A percentile compares a stretch with the other conserved stretches of the same genome.
phyloP scores from a whole-genome alignment of 2,329 filamentous ascomycete genomes.

The Dactylellina parvicollis region DNA sequence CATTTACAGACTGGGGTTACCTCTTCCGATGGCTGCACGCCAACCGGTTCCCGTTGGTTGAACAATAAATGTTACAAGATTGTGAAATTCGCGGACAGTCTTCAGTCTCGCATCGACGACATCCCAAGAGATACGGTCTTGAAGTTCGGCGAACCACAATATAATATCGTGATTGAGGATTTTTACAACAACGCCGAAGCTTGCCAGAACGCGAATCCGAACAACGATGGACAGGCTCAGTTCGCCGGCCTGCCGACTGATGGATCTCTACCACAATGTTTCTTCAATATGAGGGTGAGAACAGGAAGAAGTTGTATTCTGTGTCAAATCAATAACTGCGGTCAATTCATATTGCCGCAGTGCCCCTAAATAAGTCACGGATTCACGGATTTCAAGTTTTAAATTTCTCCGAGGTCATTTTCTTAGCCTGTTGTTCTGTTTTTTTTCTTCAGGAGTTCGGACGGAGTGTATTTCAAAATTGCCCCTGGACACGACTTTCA shows the following conservation, averaged over 20 bases:
- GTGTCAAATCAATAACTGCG: too few relatives aligned
- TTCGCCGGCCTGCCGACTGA: conserved; percentile 13
- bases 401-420: too few relatives aligned
- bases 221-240: conserved; percentile 7
- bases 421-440: too few relatives aligned
- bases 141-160: conserved; percentile 11
- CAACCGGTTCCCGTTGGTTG: conserved; percentile 34
- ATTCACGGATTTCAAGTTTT: too few relatives aligned
- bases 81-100: neutral
- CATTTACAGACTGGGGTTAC: conserved; percentile 9
- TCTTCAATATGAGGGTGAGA: conserved; percentile 36
- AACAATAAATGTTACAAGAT: conserved; percentile 34
- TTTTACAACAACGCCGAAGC: conserved; percentile 39
- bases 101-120: conserved; percentile 9
- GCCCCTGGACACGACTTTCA: too few relatives aligned
- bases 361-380: too few relatives aligned
- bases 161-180: neutral
- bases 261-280: conserved; percentile 13
- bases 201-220: conserved; percentile 25
- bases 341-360: too few relatives aligned
- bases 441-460: too few relatives aligned
- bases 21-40: conserved; percentile 26
- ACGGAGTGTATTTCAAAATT: too few relatives aligned
- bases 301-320: conserved; percentile 15
- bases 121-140: conserved; percentile 14